These are phyloP conservation scores for Lodderomyces theae DNA, from an alignment of 1,139 yeast species.

Conservation along the genomic window DNA sequence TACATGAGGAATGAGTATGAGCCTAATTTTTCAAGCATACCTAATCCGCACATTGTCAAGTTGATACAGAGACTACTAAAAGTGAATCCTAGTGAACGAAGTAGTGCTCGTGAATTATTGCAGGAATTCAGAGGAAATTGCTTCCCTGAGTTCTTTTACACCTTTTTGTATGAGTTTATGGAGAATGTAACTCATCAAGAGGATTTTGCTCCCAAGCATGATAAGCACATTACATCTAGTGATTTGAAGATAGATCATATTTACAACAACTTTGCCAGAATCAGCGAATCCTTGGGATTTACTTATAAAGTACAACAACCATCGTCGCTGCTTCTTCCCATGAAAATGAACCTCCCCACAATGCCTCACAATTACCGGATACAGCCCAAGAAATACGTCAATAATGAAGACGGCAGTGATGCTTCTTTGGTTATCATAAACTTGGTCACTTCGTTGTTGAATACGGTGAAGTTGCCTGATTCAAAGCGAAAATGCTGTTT, in stretches of 20 bases:
- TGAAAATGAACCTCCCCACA: constrained; percentile 51
- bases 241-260: constrained; percentile 62
- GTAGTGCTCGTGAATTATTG: constrained; percentile 54
- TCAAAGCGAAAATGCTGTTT: constrained; percentile 74
- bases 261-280: constrained; percentile 53
- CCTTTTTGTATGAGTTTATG: constrained; percentile 68
- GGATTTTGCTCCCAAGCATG: constrained; percentile 16
- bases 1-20: constrained; percentile 66
- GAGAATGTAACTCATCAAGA: constrained; percentile 32
- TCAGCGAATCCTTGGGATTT: constrained; percentile 48
- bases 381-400: constrained; percentile 19
- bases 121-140: constrained; percentile 43
- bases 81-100: constrained; percentile 59
- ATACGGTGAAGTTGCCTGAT: constrained; percentile 61
- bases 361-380: constrained; percentile 43
- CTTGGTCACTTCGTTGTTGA: constrained; percentile 59
- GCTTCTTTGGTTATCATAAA: constrained; percentile 65
- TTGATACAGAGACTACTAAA: constrained; percentile 57
- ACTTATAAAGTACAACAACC: constrained; percentile 20
- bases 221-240: constrained; percentile 34
- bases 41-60: constrained; percentile 40
- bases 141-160: constrained; percentile 73
- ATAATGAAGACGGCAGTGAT: constrained; percentile 33
- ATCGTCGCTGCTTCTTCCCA: constrained; percentile 24
- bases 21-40: constrained; percentile 59